A percentile compares a stretch with the other conserved stretches of the same genome.
Conservation (phyloP, 1,139 yeast species). For the Candida frijolesensis region DNA sequence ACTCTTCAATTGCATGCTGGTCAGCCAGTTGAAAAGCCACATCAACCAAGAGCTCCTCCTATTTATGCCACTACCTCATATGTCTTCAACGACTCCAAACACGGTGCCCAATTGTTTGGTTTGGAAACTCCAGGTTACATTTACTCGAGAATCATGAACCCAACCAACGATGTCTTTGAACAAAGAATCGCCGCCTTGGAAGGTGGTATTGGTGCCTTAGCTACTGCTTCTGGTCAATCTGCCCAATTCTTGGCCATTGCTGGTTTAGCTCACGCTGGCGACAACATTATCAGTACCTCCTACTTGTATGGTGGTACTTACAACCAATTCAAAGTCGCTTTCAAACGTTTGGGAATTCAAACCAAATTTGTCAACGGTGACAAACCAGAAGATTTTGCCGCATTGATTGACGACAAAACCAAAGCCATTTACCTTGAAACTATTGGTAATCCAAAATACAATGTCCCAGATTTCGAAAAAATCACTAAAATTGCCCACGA, state of each 20-base stretch:
- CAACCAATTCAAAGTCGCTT: conserved; percentile 91
- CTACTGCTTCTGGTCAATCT: conserved; percentile 94
- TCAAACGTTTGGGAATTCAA: conserved; percentile 85
- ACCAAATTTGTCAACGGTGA: conserved; percentile 83
- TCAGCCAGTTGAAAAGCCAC: conserved; percentile 63
- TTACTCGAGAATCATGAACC: conserved; percentile 89
- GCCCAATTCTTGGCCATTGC: conserved; percentile 87
- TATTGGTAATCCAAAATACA: conserved; percentile 92
- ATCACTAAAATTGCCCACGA: conserved; percentile 79
- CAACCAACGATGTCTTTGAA: conserved; percentile 89
- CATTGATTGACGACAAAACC: conserved; percentile 77
- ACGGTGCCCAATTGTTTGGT: conserved; percentile 90
- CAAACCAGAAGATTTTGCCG: conserved; percentile 67
- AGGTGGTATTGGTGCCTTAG: conserved; percentile 87
- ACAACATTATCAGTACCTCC: conserved; percentile 86
- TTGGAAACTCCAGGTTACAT: conserved; percentile 80
- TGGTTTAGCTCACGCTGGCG: conserved; percentile 85
- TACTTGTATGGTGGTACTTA: conserved; percentile 94
- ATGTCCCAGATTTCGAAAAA: conserved; percentile 86
- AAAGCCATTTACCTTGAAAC: conserved; percentile 89
- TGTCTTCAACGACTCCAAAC: conserved; percentile 83
- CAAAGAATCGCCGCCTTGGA: conserved; percentile 91
- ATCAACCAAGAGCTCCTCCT: conserved; percentile 85
- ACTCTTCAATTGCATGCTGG: conserved; percentile 96
- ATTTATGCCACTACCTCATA: conserved; percentile 87